These are phyloP conservation scores for Dioszegia crocea DNA, from an alignment of 768 basidiomycete genomes.

Conservation along the genomic window DNA sequence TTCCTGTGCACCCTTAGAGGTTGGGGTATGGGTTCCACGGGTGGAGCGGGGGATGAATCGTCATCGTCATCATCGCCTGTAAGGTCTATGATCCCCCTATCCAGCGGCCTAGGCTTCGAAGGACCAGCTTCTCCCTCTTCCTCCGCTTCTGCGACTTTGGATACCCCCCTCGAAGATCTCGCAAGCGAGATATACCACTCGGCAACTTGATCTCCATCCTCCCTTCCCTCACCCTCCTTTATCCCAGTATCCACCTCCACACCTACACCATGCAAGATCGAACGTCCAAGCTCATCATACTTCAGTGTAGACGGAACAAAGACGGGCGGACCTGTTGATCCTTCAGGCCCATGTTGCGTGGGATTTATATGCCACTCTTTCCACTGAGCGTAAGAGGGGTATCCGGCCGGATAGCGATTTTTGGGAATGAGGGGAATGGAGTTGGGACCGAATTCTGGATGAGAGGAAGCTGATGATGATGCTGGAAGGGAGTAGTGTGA, in stretches of 20 bases:
- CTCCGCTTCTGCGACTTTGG: background rate
- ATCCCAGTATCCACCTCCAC: conserved; percentile 23
- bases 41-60: background rate
- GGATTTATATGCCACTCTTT: conserved; percentile 42
- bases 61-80: conserved; percentile 6
- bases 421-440: background rate
- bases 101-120: background rate
- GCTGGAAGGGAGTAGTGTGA: background rate
- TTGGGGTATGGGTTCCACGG: background rate
- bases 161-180: background rate
- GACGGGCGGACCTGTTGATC: conserved; percentile 17
- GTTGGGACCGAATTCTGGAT: background rate
- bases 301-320: conserved; percentile 20
- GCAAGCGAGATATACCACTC: conserved; percentile 35
- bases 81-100: background rate
- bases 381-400: conserved; percentile 13
- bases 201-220: conserved; percentile 22
- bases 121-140: background rate
- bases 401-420: conserved; percentile 1
- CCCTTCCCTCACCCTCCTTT: conserved; percentile 9
- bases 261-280: conserved; percentile 22
- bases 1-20: conserved; percentile 21
- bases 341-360: conserved; percentile 30
- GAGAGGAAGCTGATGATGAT: background rate
- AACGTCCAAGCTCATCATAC: conserved; percentile 39